phyloP scores from a whole-genome alignment of 192 early-diverging fungal genomes.

The Coemansia sp. region DNA sequence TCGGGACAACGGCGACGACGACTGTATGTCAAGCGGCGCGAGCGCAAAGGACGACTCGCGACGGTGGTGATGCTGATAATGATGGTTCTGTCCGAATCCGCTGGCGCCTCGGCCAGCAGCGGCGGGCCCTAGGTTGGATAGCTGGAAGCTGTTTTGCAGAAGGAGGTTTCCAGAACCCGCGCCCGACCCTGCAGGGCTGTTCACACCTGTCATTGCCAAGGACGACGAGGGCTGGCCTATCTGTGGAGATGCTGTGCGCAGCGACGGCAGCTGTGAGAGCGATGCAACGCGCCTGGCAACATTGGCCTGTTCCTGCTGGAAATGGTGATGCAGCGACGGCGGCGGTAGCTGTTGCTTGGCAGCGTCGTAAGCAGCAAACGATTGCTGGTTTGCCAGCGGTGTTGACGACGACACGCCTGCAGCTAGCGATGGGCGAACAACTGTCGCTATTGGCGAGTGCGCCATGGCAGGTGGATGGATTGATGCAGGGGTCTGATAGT shows the following conservation, averaged over 20 bases:
- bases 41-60: constrained; percentile 26
- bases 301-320: constrained; percentile 20
- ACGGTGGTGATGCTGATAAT: background rate
- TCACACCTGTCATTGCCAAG: background rate
- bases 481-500: background rate
- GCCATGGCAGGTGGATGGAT: background rate
- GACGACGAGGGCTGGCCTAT: background rate
- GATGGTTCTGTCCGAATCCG: background rate
- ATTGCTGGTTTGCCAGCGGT: background rate
- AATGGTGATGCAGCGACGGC: constrained; percentile 23
- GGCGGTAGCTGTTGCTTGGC: background rate
- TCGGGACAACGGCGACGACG: constrained; percentile 28
- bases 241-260: constrained; percentile 14
- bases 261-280: constrained; percentile 42
- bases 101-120: background rate
- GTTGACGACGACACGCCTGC: background rate
- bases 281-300: constrained; percentile 46
- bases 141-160: constrained; percentile 5
- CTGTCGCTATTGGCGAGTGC: constrained; percentile 7
- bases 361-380: background rate
- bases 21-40: constrained; percentile 24
- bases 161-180: background rate
- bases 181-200: background rate
- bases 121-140: background rate
- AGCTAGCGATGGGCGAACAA: background rate